Evolutionary conservation across 2,329 filamentous ascomycete genomes (phyloP).

Genomic region (Arthroderma sp.): DNA sequence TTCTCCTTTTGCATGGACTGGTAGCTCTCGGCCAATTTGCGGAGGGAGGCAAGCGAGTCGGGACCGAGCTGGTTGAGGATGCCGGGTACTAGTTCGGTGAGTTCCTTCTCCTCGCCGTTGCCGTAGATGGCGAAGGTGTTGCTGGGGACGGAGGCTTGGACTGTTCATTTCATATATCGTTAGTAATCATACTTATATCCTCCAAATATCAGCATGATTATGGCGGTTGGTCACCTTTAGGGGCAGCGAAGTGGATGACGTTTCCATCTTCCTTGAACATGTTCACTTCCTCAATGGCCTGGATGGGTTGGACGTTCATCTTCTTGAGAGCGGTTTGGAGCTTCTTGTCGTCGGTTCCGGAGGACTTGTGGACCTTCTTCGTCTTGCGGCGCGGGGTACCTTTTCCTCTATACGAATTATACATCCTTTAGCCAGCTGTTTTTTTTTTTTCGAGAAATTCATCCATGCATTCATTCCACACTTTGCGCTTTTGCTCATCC

Average conservation of each 20-base stretch:
- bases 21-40: conserved; percentile 98
- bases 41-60: conserved; percentile 91
- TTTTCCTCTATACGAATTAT: conserved; percentile 57
- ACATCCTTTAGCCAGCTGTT: not conserved
- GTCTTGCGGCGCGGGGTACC: conserved; percentile 94
- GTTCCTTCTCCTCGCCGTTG: conserved; percentile 97
- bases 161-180: conserved; percentile 35
- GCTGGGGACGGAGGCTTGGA: conserved; percentile 89
- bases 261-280: conserved; percentile 99
- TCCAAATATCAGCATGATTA: no score
- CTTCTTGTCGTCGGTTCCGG: conserved; percentile 98
- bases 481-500: no score
- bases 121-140: conserved; percentile 99
- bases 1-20: conserved; percentile 96
- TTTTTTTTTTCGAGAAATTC: not conserved
- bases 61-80: conserved; percentile 99
- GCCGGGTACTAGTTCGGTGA: conserved; percentile 96
- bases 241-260: conserved; percentile 97
- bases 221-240: conserved; percentile 58
- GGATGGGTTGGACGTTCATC: conserved; percentile 98
- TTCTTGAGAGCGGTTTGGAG: conserved; percentile 95
- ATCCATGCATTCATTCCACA: no score
- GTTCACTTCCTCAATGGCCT: conserved; percentile 99
- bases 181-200: not conserved
- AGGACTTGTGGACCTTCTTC: conserved; percentile 92